phyloP scores from a whole-genome alignment of 2,329 filamentous ascomycete species.

The Fusarium hostae region DNA sequence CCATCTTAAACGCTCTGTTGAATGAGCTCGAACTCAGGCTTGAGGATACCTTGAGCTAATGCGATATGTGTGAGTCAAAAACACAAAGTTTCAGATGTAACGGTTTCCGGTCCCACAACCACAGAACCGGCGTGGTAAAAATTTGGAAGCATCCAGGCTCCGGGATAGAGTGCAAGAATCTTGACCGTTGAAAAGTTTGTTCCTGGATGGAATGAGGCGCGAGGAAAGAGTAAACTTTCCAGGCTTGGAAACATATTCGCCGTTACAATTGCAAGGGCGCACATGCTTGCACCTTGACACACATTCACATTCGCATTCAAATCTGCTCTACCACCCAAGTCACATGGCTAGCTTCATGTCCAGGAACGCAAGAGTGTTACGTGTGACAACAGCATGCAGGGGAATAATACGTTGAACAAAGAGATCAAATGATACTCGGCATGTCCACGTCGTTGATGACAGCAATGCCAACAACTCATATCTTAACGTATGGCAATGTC shows the following conservation, averaged over 20 bases:
- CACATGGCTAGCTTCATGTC: slow-evolving; percentile 31
- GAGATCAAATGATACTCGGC: slow-evolving; percentile 20
- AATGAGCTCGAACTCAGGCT: slow-evolving; percentile 1
- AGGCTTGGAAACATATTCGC: slow-evolving; percentile 20
- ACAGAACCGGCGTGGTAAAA: slow-evolving; percentile 25
- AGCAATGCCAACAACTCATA: slow-evolving; percentile 26
- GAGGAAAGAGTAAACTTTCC: slow-evolving; percentile 35
- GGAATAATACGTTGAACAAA: slow-evolving; percentile 27
- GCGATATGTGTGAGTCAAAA: slow-evolving; percentile 38
- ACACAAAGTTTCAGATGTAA: slow-evolving; percentile 29
- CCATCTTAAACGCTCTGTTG: background rate
- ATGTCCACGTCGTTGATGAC: slow-evolving; percentile 28
- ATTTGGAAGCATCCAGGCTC: slow-evolving; percentile 22
- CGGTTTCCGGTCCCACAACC: slow-evolving; percentile 40
- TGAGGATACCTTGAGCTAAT: slow-evolving; percentile 22
- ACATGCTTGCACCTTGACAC: slow-evolving; percentile 12
- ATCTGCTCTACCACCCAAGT: slow-evolving; percentile 23
- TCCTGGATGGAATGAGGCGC: slow-evolving; percentile 21
- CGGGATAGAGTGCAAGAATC: slow-evolving; percentile 18
- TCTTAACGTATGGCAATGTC: slow-evolving; percentile 17
- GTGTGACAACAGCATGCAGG: slow-evolving; percentile 29
- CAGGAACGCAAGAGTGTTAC: slow-evolving; percentile 24
- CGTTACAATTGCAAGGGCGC: slow-evolving; percentile 11
- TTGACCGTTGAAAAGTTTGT: slow-evolving; percentile 28
- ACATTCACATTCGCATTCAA: slow-evolving; percentile 12